Percentiles rank a stretch among this genome's conserved stretches.
Conservation (phyloP, 495 filamentous ascomycete species). For the Collariella sp. region DNA sequence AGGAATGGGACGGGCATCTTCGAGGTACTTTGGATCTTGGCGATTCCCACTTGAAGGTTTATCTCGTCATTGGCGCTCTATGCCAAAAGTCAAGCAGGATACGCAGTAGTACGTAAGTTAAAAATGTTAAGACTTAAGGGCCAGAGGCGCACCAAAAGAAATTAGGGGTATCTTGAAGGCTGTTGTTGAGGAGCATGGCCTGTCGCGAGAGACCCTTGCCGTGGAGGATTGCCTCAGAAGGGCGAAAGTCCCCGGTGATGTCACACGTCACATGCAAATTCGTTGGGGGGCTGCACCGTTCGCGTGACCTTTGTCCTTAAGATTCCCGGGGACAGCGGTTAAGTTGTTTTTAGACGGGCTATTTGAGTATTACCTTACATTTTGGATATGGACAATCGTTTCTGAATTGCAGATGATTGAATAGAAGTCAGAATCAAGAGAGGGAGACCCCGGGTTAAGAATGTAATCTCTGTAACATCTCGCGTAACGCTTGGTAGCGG, state of each 20-base stretch:
- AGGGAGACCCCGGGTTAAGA: too few species aligned
- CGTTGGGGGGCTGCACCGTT: conserved; percentile 4
- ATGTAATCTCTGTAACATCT: too few species aligned
- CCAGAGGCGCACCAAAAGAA: too few species aligned
- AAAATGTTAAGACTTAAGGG: neutral
- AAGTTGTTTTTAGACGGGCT: too few species aligned
- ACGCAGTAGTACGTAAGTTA: too few species aligned
- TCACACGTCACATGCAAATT: conserved; percentile 19
- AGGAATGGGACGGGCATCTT: conserved; percentile 78
- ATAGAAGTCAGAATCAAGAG: too few species aligned
- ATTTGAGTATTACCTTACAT: too few species aligned
- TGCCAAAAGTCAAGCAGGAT: too few species aligned
- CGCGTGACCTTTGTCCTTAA: neutral
- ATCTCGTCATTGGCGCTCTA: conserved; percentile 11
- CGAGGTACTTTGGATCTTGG: too few species aligned
- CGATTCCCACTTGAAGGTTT: conserved; percentile 1
- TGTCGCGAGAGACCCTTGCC: neutral
- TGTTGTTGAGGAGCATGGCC: neutral
- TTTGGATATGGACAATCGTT: too few species aligned
- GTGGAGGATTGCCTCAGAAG: conserved; percentile 1
- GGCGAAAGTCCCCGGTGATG: conserved; percentile 5
- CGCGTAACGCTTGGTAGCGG: too few species aligned
- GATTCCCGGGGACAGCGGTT: neutral
- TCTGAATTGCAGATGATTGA: too few species aligned
- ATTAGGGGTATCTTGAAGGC: neutral